A percentile compares a stretch with the other conserved stretches of the same genome.
phyloP scores from a whole-genome alignment of 805 yeast species.

The Wilhelminamyces savonicus region DNA sequence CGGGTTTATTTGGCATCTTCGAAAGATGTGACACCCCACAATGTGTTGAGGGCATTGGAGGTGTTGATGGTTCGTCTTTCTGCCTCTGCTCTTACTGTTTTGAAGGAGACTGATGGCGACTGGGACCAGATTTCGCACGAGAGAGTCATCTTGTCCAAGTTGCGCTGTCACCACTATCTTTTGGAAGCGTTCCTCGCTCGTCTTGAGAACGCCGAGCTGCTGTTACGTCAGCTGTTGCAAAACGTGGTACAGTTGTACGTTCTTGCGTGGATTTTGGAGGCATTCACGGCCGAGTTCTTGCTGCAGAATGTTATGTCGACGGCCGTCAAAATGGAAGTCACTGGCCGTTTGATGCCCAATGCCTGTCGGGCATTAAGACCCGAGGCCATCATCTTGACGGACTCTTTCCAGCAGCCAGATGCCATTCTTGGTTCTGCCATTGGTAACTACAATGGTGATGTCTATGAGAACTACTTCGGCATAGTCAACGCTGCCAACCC shows the following conservation, averaged over 20 bases:
- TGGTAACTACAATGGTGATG: slow-evolving; percentile 12
- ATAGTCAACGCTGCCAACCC: slow-evolving; percentile 12
- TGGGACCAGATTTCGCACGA: slow-evolving; percentile 33
- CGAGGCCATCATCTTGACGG: slow-evolving; percentile 11
- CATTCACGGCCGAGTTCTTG: slow-evolving; percentile 32
- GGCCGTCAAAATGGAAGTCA: slow-evolving; percentile 19
- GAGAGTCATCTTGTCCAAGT: slow-evolving; percentile 34
- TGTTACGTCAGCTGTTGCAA: slow-evolving; percentile 21
- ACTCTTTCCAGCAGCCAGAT: slow-evolving; percentile 15
- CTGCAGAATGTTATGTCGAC: slow-evolving; percentile 28
- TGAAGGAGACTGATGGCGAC: slow-evolving; percentile 17
- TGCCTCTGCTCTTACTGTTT: slow-evolving; percentile 20
- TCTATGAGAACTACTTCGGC: slow-evolving; percentile 12
- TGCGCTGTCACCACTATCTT: slow-evolving; percentile 38
- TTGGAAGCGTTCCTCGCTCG: slow-evolving; percentile 23
- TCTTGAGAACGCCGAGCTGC: slow-evolving; percentile 14
- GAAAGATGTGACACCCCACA: slow-evolving; percentile 10
- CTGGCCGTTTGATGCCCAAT: slow-evolving; percentile 12
- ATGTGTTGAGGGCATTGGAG: slow-evolving; percentile 20
- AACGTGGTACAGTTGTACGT: slow-evolving; percentile 28
- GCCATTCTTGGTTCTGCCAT: slow-evolving; percentile 11
- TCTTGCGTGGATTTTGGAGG: slow-evolving; percentile 11
- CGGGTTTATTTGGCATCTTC: slow-evolving; percentile 2
- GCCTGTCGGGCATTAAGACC: slow-evolving; percentile 8
- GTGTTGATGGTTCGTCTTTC: slow-evolving; percentile 32